Evolutionary conservation across 73 alveolate species (phyloP), one percentile per base, ranked within the genome.

Genomic region (Paramecium caudatum): DNA sequence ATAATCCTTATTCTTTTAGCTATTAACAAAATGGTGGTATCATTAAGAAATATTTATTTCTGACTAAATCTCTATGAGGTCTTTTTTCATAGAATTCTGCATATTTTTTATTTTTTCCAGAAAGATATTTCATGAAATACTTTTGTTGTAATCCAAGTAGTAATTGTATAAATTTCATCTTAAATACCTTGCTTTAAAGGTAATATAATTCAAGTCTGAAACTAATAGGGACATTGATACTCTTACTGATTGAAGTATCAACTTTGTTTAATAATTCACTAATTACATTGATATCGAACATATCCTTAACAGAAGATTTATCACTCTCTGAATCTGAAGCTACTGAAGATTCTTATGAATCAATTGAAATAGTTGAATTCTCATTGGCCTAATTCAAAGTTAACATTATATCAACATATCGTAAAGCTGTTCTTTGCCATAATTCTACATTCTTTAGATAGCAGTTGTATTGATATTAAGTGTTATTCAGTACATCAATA

Each of bases 341-440:
- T 12, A 68, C 47, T 13, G 84, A 65, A 30, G 83, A 68, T 33
- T 68, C 84, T 34, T 68, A 68, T 32, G 61, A 68, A 8, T 68
- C 84, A 25, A 65, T 65, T 2, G 61, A 34, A 1, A 65, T 9
- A 33, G 36, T 61, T 33, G 80, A 83, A 36, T 34, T 83, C 82
- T 27, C 86, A n/a, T 32, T 69, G 16, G 33, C 80, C n/a, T 30
- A 69, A 16, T 43, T 83, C 12, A 50, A 83, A 23, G 47, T 47
- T 30, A 50, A 48, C 80, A 36, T 83, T 6, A 39, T 69, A 55
- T 83, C 82, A 13, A 83, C 85, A 36, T 83, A 83, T 61, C 91
- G 48, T 21, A 83, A 55, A 21, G 85, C 47, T 47, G 91, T 85
- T 83, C 91, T 83, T 47, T 55, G 37, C 85, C 82, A 83, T n/a